phyloP scores from a whole-genome alignment of 495 filamentous ascomycete genomes.

The Hyaloscypha bicolor region DNA sequence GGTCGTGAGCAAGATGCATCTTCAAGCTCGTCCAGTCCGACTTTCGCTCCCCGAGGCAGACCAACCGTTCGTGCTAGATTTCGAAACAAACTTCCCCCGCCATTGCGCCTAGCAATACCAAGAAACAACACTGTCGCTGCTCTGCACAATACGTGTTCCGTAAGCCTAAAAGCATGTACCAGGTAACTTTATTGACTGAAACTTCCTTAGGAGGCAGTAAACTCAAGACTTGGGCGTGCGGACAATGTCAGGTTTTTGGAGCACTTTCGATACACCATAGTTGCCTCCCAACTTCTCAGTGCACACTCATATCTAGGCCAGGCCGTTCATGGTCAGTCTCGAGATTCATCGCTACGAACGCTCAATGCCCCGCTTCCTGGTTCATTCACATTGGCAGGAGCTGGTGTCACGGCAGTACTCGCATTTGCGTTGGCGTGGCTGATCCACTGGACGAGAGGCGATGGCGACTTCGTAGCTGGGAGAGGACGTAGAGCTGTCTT shows the following conservation, averaged over 20 bases:
- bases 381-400: conserved; percentile 38
- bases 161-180: conserved; percentile 38
- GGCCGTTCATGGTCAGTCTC: conserved; percentile 14
- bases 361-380: conserved; percentile 32
- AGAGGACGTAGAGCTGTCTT: conserved; percentile 61
- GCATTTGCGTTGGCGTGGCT: conserved; percentile 75
- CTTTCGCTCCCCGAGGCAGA: conserved; percentile 76
- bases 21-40: conserved; percentile 45
- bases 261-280: conserved; percentile 92
- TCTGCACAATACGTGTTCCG: conserved; percentile 61
- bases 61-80: conserved; percentile 68
- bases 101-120: conserved; percentile 60
- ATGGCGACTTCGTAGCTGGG: conserved; percentile 46
- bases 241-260: conserved; percentile 91
- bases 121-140: conserved; percentile 50
- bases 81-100: conserved; percentile 63
- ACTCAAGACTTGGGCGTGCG: conserved; percentile 74
- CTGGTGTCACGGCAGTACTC: conserved; percentile 48
- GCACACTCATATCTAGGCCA: conserved; percentile 52
- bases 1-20: conserved; percentile 42
- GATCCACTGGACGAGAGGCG: conserved; percentile 64
- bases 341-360: conserved; percentile 12
- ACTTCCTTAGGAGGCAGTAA: conserved; percentile 55
- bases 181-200: not conserved
- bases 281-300: conserved; percentile 88